These are phyloP conservation scores for Trifolium repens DNA, from an alignment of 306 rosid genomes.

Conservation along the genomic window DNA sequence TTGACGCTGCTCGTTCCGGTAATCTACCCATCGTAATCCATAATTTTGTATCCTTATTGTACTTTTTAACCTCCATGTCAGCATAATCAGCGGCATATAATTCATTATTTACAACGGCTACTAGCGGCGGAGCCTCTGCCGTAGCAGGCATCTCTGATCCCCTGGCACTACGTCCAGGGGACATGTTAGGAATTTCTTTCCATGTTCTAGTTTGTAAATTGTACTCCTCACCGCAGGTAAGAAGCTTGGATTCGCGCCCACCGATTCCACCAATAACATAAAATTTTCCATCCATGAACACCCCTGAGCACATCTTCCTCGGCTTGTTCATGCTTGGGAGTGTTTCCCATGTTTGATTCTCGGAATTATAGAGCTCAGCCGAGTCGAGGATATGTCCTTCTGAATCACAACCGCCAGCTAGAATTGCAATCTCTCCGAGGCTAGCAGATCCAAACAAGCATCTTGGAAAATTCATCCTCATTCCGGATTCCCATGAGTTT, in stretches of 20 bases:
- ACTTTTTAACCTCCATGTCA: slow-evolving; percentile 85
- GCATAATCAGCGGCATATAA: slow-evolving; percentile 86
- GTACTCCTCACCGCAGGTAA: slow-evolving; percentile 85
- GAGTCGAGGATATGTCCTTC: slow-evolving; percentile 69
- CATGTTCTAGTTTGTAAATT: slow-evolving; percentile 70
- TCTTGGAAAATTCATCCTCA: slow-evolving; percentile 84
- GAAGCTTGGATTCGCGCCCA: slow-evolving; percentile 67
- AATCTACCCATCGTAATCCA: slow-evolving; percentile 78
- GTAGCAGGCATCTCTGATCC: slow-evolving; percentile 69
- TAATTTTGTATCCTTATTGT: slow-evolving; percentile 53
- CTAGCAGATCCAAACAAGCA: slow-evolving; percentile 97
- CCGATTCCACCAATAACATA: slow-evolving; percentile 93
- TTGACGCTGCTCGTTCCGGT: slow-evolving; percentile 75
- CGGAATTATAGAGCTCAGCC: slow-evolving; percentile 87
- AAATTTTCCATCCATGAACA: slow-evolving; percentile 83
- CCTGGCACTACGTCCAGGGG: slow-evolving; percentile 67
- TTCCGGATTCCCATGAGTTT: slow-evolving; percentile 86
- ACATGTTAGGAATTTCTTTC: slow-evolving; percentile 85
- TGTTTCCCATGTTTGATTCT: slow-evolving; percentile 73
- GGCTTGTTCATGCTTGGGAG: slow-evolving; percentile 83
- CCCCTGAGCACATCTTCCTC: slow-evolving; percentile 91
- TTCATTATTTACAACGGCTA: slow-evolving; percentile 83
- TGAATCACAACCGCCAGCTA: slow-evolving; percentile 93
- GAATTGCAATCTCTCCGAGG: slow-evolving; percentile 79
- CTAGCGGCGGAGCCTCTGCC: slow-evolving; percentile 91